phyloP scores from a whole-genome alignment of 345 rosid species.

The Murraya paniculata region DNA sequence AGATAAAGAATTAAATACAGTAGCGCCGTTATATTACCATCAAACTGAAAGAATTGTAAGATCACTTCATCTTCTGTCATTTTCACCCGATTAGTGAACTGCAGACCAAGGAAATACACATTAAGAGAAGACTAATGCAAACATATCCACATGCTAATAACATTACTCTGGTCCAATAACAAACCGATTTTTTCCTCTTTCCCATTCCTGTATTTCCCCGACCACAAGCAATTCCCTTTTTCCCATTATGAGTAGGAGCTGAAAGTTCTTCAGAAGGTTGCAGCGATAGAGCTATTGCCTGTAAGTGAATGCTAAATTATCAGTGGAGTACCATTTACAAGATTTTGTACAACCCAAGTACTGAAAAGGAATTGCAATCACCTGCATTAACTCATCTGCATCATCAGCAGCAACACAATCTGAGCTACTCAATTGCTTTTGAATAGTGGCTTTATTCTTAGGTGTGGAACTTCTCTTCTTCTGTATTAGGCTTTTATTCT shows the following conservation, averaged over 20 bases:
- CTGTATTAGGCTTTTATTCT: conserved; percentile 35
- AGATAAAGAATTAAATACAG: neutral
- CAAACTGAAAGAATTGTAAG: conserved; percentile 74
- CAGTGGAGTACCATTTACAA: neutral
- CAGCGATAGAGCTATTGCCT: conserved; percentile 81
- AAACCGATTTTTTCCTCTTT: conserved; percentile 53
- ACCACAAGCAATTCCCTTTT: conserved; percentile 22
- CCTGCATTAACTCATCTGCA: conserved; percentile 54
- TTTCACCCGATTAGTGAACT: conserved; percentile 58
- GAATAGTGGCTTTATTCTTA: neutral
- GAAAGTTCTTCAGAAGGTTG: conserved; percentile 39
- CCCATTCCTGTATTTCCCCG: conserved; percentile 24
- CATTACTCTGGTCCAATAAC: conserved; percentile 15
- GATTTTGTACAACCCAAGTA: neutral
- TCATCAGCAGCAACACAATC: conserved; percentile 37
- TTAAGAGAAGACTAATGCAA: neutral
- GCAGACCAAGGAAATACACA: conserved; percentile 16
- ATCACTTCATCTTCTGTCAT: conserved; percentile 83
- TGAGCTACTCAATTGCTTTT: conserved; percentile 25
- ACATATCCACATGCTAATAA: neutral
- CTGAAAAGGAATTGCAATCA: conserved; percentile 14
- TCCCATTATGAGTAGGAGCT: conserved; percentile 22
- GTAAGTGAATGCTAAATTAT: conserved; percentile 12
- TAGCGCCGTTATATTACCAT: conserved; percentile 44
- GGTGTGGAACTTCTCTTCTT: conserved; percentile 34